Evolutionary conservation across 257 asterid species (phyloP), one percentile per base, ranked within the genome.

Genomic region (Paraleonurus japonicus): DNA sequence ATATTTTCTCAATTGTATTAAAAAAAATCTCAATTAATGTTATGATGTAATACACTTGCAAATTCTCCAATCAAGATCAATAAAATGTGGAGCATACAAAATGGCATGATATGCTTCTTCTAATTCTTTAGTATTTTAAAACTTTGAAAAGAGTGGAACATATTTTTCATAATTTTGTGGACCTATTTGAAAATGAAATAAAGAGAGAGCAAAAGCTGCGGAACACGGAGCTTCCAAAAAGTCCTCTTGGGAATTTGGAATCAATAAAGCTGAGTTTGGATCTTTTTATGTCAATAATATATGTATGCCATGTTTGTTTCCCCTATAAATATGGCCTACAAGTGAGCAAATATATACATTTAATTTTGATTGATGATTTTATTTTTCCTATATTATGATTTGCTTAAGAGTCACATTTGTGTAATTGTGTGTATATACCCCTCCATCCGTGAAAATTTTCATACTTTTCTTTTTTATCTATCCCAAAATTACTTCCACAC

Each of bases 181-280:
- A 45, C 53, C 53, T 45, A 55, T 20, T 9, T 22, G 11, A 24
- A 57, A 23, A 23, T 6, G n/a, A 17, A 30, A 30, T n/a, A 61
- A 32, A 61, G 2, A 4, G 13, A 61, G 24, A 61, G 27, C 66
- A 63, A 63, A 63, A 63, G 69, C 32, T 35, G 68, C 68, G 53
- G 68, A 35, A 62, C 33, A 19, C 69, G 53, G 69, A 61, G 69
- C 69, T 35, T 63, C 69, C 53, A 37, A 35, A 37, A 37, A 37
- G 53, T 37, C 32, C 20, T 6, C 13, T 9, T 63, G 5, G 69
- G 15, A 19, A 19, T 63, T 37, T 20, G 50, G 54, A 63, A 63
- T 61, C 67, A 32, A 32, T 33, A 61, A 63, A 61, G 50, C 7
- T 8, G 65, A 60, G 35, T 60, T 60, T 32, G 23, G 65, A 60